These are phyloP conservation scores for Entomophthora muscae DNA, from an alignment of 371 early-diverging fungal species.

Conservation along the genomic window DNA sequence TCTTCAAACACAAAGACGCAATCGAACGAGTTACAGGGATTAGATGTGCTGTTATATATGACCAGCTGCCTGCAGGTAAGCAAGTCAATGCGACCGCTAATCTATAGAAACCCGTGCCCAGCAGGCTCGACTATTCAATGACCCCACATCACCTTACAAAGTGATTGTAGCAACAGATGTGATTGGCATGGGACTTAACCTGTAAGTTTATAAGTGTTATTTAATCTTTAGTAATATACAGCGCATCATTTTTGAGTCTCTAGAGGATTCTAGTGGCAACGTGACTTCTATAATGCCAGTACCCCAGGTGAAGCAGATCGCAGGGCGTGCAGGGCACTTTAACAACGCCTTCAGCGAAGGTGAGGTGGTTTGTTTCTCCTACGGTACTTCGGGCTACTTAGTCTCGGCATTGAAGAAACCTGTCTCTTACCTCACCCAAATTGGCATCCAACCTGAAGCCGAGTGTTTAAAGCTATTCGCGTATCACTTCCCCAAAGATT, in stretches of 20 bases:
- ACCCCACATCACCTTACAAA: constrained; percentile 49
- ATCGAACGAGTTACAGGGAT: constrained; percentile 60
- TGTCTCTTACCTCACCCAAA: neutral
- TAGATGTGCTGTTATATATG: constrained; percentile 84
- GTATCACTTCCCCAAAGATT: constrained; percentile 5
- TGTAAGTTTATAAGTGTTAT: constrained; percentile 26
- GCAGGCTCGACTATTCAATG: constrained; percentile 87
- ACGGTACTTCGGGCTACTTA: neutral
- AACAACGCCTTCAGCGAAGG: constrained; percentile 23
- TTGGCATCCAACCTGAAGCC: constrained; percentile 2
- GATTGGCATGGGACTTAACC: constrained; percentile 91
- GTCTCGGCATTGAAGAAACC: neutral
- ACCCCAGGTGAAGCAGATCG: constrained; percentile 85
- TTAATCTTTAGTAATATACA: constrained; percentile 42
- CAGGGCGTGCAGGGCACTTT: constrained; percentile 87
- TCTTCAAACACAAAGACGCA: constrained; percentile 51
- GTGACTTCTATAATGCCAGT: constrained; percentile 25
- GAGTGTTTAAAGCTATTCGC: neutral
- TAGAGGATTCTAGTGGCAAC: constrained; percentile 66
- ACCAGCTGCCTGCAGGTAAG: constrained; percentile 68
- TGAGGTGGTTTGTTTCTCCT: neutral
- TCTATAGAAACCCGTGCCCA: no score
- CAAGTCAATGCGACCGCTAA: neutral
- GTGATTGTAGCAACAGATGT: constrained; percentile 91
- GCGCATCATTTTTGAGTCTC: constrained; percentile 60